Percentiles rank a stretch among this genome's conserved stretches.
phyloP scores from a whole-genome alignment of 2,329 filamentous ascomycete species.

The Byssoonygena ceratinophila region DNA sequence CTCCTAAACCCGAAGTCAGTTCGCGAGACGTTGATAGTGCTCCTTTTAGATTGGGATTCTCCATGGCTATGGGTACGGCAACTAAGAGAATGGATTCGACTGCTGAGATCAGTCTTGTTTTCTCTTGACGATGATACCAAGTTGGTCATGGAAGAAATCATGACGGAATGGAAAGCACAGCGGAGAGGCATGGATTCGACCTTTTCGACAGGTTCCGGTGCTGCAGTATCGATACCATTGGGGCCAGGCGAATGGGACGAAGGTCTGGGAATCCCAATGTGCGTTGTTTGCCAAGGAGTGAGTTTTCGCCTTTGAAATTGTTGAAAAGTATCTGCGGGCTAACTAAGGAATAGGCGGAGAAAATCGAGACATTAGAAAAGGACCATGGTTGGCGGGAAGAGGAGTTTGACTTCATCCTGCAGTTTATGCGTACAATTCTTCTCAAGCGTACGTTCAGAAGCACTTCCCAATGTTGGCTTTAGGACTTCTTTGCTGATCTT shows the following conservation, averaged over 20 bases:
- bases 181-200: constrained; percentile 55
- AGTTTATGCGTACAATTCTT: constrained; percentile 80
- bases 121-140: constrained; percentile 67
- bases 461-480: constrained; percentile 14
- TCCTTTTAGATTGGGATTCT: constrained; percentile 91
- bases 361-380: constrained; percentile 81
- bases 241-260: constrained; percentile 92
- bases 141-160: constrained; percentile 75
- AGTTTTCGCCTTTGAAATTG: constrained; percentile 11
- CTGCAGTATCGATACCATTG: constrained; percentile 61
- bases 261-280: constrained; percentile 72
- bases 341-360: constrained; percentile 56
- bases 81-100: constrained; percentile 76
- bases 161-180: constrained; percentile 66
- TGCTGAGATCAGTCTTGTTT: constrained; percentile 65
- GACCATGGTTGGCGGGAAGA: constrained; percentile 91
- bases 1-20: constrained; percentile 75
- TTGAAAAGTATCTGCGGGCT: not conserved
- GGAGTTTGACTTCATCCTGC: constrained; percentile 89
- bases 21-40: constrained; percentile 74
- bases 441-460: constrained; percentile 57
- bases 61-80: constrained; percentile 89
- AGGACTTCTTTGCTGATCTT: constrained; percentile 6
- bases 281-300: constrained; percentile 94
- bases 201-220: constrained; percentile 46